These are phyloP conservation scores for Coemansia sp. DNA, from an alignment of 192 early-diverging fungal species.

Conservation along the genomic window DNA sequence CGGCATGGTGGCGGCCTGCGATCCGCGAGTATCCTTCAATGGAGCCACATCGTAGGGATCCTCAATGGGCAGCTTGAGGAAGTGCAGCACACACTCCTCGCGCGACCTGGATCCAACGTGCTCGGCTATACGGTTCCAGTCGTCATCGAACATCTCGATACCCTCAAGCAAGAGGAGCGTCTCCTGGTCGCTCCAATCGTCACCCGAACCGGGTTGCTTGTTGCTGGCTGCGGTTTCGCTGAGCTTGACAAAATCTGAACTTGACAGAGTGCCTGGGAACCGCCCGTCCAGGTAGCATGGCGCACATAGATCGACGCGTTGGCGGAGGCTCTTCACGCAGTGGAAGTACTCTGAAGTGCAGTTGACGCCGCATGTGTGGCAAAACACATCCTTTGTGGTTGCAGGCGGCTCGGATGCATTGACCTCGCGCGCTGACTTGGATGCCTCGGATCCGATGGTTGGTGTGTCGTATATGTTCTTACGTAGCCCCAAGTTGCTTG, in stretches of 20 bases:
- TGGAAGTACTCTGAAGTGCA: slow-evolving; percentile 83
- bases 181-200: slow-evolving; percentile 87
- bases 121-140: slow-evolving; percentile 90
- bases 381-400: slow-evolving; percentile 58
- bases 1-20: slow-evolving; percentile 68
- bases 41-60: slow-evolving; percentile 67
- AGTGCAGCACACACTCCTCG: slow-evolving; percentile 89
- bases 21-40: slow-evolving; percentile 14
- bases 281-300: slow-evolving; percentile 92
- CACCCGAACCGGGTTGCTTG: slow-evolving; percentile 47
- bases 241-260: slow-evolving; percentile 87
- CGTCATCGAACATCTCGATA: slow-evolving; percentile 90
- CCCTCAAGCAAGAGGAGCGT: slow-evolving; percentile 86
- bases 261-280: slow-evolving; percentile 78
- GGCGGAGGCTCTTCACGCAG: slow-evolving; percentile 64
- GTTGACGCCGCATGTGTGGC: slow-evolving; percentile 82
- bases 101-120: slow-evolving; percentile 88
- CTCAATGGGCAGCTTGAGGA: slow-evolving; percentile 88
- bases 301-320: slow-evolving; percentile 74
- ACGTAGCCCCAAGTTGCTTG: slow-evolving; percentile 55
- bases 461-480: slow-evolving; percentile 61
- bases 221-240: slow-evolving; percentile 16
- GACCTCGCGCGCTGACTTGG: slow-evolving; percentile 51
- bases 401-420: slow-evolving; percentile 21
- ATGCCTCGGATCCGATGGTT: slow-evolving; percentile 30